phyloP scores from a whole-genome alignment of 2,329 filamentous ascomycete species.

The Penicillium sp. region DNA sequence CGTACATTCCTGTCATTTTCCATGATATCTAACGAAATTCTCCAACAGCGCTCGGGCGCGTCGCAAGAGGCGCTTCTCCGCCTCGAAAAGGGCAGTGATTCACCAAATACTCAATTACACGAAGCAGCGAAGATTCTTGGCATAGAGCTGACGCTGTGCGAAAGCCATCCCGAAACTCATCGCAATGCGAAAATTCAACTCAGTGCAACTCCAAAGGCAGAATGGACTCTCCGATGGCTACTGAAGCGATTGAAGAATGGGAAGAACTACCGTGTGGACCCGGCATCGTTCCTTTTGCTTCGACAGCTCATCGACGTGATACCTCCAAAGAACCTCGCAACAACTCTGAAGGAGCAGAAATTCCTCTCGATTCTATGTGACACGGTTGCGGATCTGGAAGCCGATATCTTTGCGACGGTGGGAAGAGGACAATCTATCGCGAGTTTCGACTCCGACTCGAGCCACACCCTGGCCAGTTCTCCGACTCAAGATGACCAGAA shows the following conservation, averaged over 20 bases:
- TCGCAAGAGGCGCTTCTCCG: slow-evolving; percentile 44
- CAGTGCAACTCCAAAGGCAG: slow-evolving; percentile 49
- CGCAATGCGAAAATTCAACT: slow-evolving; percentile 19
- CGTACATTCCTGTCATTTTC: not conserved
- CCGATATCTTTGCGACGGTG: slow-evolving; percentile 27
- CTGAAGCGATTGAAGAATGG: slow-evolving; percentile 54
- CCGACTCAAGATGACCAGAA: slow-evolving; percentile 19
- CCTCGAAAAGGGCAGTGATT: slow-evolving; percentile 43
- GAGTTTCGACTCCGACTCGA: slow-evolving; percentile 35
- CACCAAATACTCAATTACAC: slow-evolving; percentile 38
- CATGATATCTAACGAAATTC: slow-evolving; percentile 8
- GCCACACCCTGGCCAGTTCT: slow-evolving; percentile 30
- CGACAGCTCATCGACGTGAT: slow-evolving; percentile 65
- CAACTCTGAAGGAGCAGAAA: slow-evolving; percentile 64
- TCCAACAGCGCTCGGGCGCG: slow-evolving; percentile 34
- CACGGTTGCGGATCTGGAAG: slow-evolving; percentile 55
- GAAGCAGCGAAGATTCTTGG: slow-evolving; percentile 44
- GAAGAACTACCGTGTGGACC: slow-evolving; percentile 42
- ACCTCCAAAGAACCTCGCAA: slow-evolving; percentile 64
- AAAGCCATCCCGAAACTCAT: slow-evolving; percentile 30
- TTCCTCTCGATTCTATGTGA: slow-evolving; percentile 64
- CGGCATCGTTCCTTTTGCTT: slow-evolving; percentile 52
- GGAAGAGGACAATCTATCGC: slow-evolving; percentile 22
- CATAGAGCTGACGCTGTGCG: slow-evolving; percentile 34
- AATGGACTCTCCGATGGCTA: slow-evolving; percentile 65